A percentile compares a stretch with the other conserved stretches of the same genome.
These are phyloP conservation scores for Plasmodium yoelii DNA, from an alignment of 169 alveolate genomes.

Conservation along the genomic window DNA sequence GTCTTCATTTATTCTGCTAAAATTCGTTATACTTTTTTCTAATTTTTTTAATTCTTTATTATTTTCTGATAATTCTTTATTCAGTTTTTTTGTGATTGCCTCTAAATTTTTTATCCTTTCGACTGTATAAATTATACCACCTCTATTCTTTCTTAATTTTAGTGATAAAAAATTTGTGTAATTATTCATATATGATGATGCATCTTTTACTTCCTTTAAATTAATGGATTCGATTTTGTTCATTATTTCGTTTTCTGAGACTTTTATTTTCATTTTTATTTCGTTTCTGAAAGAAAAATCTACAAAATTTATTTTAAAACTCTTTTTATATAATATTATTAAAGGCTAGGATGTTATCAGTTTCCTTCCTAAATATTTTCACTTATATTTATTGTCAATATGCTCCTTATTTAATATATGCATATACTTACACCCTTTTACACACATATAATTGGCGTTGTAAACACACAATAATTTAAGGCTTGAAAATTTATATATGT, in stretches of 20 bases:
- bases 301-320: background rate
- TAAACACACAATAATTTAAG: no score
- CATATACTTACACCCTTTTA: no score
- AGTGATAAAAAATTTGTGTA: slow-evolving; percentile 45
- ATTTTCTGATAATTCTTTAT: slow-evolving; percentile 31
- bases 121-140: slow-evolving; percentile 55
- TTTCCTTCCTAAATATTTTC: no score
- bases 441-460: no score
- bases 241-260: slow-evolving; percentile 55
- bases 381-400: no score
- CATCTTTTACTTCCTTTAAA: slow-evolving; percentile 50
- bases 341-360: no score
- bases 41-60: slow-evolving; percentile 68
- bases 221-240: slow-evolving; percentile 43
- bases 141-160: slow-evolving; percentile 55
- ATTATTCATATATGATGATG: slow-evolving; percentile 32
- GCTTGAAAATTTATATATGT: no score
- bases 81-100: slow-evolving; percentile 16
- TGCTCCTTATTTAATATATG: no score
- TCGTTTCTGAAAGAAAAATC: background rate
- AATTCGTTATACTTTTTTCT: slow-evolving; percentile 25
- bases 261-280: slow-evolving; percentile 9
- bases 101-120: slow-evolving; percentile 28
- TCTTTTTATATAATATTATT: no score
- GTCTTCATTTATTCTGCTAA: slow-evolving; percentile 9